Percentiles rank a stretch among this genome's conserved stretches.
These are phyloP conservation scores for Fomes fomentarius DNA, from an alignment of 1,284 basidiomycete species.

Conservation along the genomic window DNA sequence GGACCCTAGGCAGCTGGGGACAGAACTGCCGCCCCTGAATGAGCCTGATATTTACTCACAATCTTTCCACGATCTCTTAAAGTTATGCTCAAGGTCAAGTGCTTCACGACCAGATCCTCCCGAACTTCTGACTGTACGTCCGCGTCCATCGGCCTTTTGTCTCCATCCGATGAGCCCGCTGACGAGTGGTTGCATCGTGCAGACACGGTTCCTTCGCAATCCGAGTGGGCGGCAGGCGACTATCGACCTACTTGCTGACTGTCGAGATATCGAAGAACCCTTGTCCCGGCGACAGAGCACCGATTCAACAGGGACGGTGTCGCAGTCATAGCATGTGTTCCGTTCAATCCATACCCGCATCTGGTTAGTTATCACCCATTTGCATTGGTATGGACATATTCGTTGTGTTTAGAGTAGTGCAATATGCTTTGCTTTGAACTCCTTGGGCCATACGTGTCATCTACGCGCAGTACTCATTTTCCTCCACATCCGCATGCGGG, in stretches of 20 bases:
- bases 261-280: conserved; percentile 64
- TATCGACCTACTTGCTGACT: conserved; percentile 65
- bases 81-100: conserved; percentile 64
- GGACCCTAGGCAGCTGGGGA: conserved; percentile 47
- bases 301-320: conserved; percentile 39
- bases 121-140: conserved; percentile 59
- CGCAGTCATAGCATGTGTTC: conserved; percentile 32
- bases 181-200: background rate
- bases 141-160: no score
- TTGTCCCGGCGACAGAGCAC: conserved; percentile 44
- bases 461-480: no score
- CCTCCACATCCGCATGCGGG: no score
- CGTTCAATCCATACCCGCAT: conserved; percentile 24
- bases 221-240: conserved; percentile 70
- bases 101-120: conserved; percentile 57
- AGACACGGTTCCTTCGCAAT: conserved; percentile 68
- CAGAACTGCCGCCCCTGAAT: conserved; percentile 65
- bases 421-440: conserved; percentile 20
- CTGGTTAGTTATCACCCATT: conserved; percentile 23
- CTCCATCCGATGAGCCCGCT: background rate
- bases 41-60: conserved; percentile 65
- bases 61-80: conserved; percentile 75
- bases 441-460: no score
- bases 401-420: conserved; percentile 26
- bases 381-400: conserved; percentile 15